A percentile compares a stretch with the other conserved stretches of the same genome.
Conservation (phyloP, 148 eudicot genomes). For the Cornus suecica region DNA sequence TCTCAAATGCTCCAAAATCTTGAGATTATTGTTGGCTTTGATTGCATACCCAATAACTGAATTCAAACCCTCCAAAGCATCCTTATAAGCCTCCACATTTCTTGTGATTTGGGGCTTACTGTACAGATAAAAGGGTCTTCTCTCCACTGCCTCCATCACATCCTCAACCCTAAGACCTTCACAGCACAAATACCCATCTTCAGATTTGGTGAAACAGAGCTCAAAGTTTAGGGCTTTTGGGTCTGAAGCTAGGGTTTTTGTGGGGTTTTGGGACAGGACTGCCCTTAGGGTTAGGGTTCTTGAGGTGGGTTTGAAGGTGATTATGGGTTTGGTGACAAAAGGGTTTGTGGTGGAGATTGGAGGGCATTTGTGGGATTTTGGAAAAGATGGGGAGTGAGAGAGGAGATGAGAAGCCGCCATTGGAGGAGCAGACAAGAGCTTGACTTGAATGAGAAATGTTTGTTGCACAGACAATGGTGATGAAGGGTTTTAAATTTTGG, state of each 20-base stretch:
- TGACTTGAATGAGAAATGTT: background rate
- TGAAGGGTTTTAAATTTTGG: background rate
- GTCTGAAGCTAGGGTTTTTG: constrained; percentile 17
- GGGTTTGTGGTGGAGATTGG: constrained; percentile 23
- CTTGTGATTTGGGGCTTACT: constrained; percentile 88
- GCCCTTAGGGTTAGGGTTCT: constrained; percentile 37
- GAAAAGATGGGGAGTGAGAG: constrained; percentile 33
- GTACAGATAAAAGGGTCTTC: constrained; percentile 82
- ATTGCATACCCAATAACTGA: constrained; percentile 90
- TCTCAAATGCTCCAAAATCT: constrained; percentile 94
- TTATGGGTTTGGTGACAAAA: background rate
- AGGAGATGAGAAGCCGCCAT: constrained; percentile 62
- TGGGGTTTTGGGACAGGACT: constrained; percentile 33
- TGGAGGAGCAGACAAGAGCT: constrained; percentile 17
- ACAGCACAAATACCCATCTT: constrained; percentile 83
- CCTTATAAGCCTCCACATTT: constrained; percentile 75
- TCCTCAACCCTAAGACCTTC: constrained; percentile 80
- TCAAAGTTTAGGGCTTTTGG: constrained; percentile 17
- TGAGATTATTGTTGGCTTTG: constrained; percentile 90
- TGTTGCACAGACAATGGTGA: background rate
- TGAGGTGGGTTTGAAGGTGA: constrained; percentile 28
- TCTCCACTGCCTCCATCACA: constrained; percentile 73
- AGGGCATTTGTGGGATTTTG: constrained; percentile 25
- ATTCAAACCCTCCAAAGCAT: constrained; percentile 76
- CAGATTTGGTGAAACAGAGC: constrained; percentile 56